A percentile compares a stretch with the other conserved stretches of the same genome.
Evolutionary conservation across 164 flowering plant species (phyloP).

Genomic region (Berberis thunbergii): DNA sequence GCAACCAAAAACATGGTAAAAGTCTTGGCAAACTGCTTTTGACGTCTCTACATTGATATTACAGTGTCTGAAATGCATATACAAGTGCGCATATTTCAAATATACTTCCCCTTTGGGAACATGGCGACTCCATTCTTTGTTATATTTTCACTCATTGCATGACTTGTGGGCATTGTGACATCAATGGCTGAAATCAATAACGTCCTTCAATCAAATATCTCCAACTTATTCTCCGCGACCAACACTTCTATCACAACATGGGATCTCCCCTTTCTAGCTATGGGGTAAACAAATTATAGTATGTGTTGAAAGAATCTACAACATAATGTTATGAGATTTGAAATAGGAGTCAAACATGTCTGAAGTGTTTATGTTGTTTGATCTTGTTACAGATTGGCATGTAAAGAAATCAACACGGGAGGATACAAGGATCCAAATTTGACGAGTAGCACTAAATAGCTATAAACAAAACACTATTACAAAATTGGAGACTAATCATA

Average conservation of each 20-base stretch:
- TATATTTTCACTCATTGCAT: conserved; percentile 59
- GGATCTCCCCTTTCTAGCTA: conserved; percentile 74
- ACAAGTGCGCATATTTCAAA: conserved; percentile 63
- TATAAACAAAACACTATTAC: no score
- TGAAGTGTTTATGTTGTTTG: neutral
- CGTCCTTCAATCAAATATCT: conserved; percentile 27
- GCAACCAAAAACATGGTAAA: neutral
- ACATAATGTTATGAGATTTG: neutral
- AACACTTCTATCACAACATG: conserved; percentile 42
- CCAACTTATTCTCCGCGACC: conserved; percentile 54
- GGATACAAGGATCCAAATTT: conserved; percentile 37
- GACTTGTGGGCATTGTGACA: conserved; percentile 65
- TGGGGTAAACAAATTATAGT: conserved; percentile 47
- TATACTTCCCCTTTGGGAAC: conserved; percentile 75
- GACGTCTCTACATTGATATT: neutral
- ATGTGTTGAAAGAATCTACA: neutral
- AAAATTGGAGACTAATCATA: no score
- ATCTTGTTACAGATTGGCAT: conserved; percentile 56
- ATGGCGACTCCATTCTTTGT: conserved; percentile 78
- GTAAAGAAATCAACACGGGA: conserved; percentile 71
- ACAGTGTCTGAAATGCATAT: conserved; percentile 42
- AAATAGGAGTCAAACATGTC: neutral
- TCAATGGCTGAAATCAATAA: conserved; percentile 51
- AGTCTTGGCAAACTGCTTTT: neutral
- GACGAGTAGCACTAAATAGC: conserved; percentile 28